Evolutionary conservation across 129 eudicot genomes (phyloP).

Genomic region (sunflower (Helianthus annuus)): HanXRQr2.0-SUNRISE NC_035433.2:132737241-132737740

Average conservation of each 20-base stretch:
- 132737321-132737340: slow-evolving; percentile 20
- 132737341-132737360: slow-evolving; percentile 35
- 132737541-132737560: slow-evolving; percentile 72
- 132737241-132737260: slow-evolving; percentile 81
- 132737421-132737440: slow-evolving; percentile 27
- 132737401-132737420: slow-evolving; percentile 35
- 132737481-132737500: slow-evolving; percentile 74
- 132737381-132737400: slow-evolving; percentile 42
- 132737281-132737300: slow-evolving; percentile 64
- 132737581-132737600: slow-evolving; percentile 77
- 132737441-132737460: slow-evolving; percentile 52
- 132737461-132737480: slow-evolving; percentile 77
- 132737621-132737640: slow-evolving; percentile 98
- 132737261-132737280: slow-evolving; percentile 82
- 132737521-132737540: slow-evolving; percentile 52
- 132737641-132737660: slow-evolving; percentile 62
- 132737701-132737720: slow-evolving; percentile 89
- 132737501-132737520: slow-evolving; percentile 74
- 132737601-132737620: slow-evolving; percentile 66
- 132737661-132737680: slow-evolving; percentile 66
- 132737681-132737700: slow-evolving; percentile 89
- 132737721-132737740: slow-evolving; percentile 96
- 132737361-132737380: slow-evolving; percentile 33
- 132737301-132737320: slow-evolving; percentile 23
- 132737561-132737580: slow-evolving; percentile 65